phyloP scores from a whole-genome alignment of 768 basidiomycete genomes.

The Glaciozyma antarctica region DNA sequence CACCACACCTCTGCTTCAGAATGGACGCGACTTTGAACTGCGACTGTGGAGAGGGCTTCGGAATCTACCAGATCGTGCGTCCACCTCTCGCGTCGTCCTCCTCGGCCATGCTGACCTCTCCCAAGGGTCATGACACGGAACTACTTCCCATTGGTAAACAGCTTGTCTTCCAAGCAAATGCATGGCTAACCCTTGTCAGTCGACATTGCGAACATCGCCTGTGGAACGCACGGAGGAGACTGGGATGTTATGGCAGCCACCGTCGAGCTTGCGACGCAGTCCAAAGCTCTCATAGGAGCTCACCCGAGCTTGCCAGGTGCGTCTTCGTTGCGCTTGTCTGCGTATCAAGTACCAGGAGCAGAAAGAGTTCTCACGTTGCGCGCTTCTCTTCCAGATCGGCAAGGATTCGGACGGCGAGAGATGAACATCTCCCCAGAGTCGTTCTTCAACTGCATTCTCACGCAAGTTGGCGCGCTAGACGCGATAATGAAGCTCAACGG shows the following conservation, averaged over 20 bases:
- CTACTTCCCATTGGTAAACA: not conserved
- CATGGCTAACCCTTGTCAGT: not conserved
- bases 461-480: slow-evolving; percentile 57
- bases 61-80: slow-evolving; percentile 3
- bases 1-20: no score
- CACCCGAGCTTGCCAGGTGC: slow-evolving; percentile 57
- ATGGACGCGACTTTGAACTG: slow-evolving; percentile 15
- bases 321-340: no score
- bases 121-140: no score
- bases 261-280: slow-evolving; percentile 50
- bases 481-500: slow-evolving; percentile 53
- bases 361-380: no score
- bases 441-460: slow-evolving; percentile 51
- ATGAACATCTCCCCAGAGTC: slow-evolving; percentile 44
- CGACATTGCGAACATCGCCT: slow-evolving; percentile 51
- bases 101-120: not conserved
- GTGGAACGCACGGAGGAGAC: slow-evolving; percentile 60
- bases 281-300: slow-evolving; percentile 55
- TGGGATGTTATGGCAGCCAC: slow-evolving; percentile 60
- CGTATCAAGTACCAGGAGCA: no score
- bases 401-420: slow-evolving; percentile 20
- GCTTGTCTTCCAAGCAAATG: not conserved
- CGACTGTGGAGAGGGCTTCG: slow-evolving; percentile 19
- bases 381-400: no score
- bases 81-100: not conserved